phyloP scores from a whole-genome alignment of 345 rosid genomes.

The Gynandropsis gynandra region DNA sequence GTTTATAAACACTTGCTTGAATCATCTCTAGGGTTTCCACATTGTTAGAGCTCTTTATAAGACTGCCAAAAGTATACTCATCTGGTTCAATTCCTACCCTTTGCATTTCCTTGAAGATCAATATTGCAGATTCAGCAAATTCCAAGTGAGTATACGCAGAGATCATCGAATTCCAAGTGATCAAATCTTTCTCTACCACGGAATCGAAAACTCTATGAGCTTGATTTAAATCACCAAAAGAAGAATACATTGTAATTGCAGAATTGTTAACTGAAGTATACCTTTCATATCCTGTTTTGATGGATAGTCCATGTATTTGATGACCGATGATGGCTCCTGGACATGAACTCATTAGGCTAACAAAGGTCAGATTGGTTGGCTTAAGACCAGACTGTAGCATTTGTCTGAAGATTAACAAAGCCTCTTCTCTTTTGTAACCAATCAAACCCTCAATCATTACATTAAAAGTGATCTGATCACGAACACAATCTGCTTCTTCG shows the following conservation, averaged over 20 bases:
- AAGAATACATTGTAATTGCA: conserved; percentile 52
- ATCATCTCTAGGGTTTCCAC: conserved; percentile 40
- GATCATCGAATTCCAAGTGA: conserved; percentile 75
- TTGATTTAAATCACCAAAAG: conserved; percentile 32
- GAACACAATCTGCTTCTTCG: conserved; percentile 35
- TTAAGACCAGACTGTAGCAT: conserved; percentile 43
- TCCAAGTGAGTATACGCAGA: conserved; percentile 49
- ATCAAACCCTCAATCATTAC: conserved; percentile 63
- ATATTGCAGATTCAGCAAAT: conserved; percentile 32
- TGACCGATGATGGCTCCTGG: conserved; percentile 27
- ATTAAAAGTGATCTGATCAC: conserved; percentile 57
- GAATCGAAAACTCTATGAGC: conserved; percentile 37
- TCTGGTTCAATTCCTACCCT: conserved; percentile 46
- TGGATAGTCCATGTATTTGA: conserved; percentile 44
- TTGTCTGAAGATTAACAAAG: conserved; percentile 32
- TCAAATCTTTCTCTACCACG: conserved; percentile 51
- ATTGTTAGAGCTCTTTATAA: conserved; percentile 42
- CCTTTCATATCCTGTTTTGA: conserved; percentile 49
- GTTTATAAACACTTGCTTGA: conserved; percentile 36
- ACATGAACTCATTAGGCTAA: conserved; percentile 48
- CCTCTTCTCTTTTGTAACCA: conserved; percentile 36
- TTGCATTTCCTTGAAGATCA: conserved; percentile 42
- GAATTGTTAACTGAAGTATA: conserved; percentile 54
- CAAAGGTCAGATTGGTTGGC: conserved; percentile 56
- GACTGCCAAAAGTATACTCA: conserved; percentile 68